These are phyloP conservation scores for Gracilaria gracilis DNA, from an alignment of 23 red algal genomes.

Conservation along the genomic window DNA sequence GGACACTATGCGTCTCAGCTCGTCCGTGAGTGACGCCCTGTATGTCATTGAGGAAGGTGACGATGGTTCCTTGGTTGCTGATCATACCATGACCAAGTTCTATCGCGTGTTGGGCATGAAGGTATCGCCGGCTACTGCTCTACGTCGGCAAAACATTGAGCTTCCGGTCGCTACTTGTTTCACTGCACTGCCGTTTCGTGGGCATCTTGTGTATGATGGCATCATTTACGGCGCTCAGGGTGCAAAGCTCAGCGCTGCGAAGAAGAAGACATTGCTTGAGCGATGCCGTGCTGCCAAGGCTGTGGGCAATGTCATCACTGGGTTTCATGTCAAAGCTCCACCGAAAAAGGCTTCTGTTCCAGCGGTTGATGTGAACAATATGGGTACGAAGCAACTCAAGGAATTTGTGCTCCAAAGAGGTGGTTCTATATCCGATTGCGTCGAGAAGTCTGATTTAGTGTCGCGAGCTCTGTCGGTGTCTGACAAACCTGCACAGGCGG, in stretches of 20 bases:
- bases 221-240: background rate
- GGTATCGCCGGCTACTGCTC: background rate
- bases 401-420: background rate
- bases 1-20: background rate
- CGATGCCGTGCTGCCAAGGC: background rate
- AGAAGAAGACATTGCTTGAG: background rate
- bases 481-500: background rate
- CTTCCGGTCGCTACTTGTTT: background rate
- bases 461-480: background rate
- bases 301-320: background rate
- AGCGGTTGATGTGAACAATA: background rate
- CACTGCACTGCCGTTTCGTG: background rate
- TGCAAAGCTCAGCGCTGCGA: background rate
- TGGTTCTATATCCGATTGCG: background rate
- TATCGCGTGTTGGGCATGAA: conserved; percentile 1
- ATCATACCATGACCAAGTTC: background rate
- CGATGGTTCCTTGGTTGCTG: background rate
- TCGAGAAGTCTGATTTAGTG: background rate
- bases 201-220: background rate
- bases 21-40: background rate
- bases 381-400: background rate
- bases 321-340: background rate
- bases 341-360: background rate
- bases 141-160: background rate
- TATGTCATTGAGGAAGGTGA: background rate